Conservation (phyloP, 176 grass and related monocot species). For the Raddia distichophylla region DNA sequence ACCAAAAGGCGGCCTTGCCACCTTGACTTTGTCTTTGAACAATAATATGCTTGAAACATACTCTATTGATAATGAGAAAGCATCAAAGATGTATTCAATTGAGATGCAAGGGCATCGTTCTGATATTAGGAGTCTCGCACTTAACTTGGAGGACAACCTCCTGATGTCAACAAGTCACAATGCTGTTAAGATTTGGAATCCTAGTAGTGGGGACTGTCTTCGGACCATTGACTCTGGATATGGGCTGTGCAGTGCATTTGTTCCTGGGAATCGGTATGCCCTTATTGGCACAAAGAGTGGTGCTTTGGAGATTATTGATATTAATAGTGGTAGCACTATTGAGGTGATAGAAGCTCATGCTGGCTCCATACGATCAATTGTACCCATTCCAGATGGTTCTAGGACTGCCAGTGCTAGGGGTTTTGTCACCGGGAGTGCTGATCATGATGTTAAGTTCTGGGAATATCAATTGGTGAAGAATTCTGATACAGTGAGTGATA, state of each 20-base stretch:
- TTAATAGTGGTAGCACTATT: conserved; percentile 74
- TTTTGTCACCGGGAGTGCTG: conserved; percentile 85
- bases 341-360: conserved; percentile 90
- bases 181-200: conserved; percentile 95
- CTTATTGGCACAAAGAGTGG: conserved; percentile 87
- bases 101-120: conserved; percentile 89
- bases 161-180: conserved; percentile 96
- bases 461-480: conserved; percentile 77
- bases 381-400: conserved; percentile 74
- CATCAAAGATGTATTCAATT: conserved; percentile 80
- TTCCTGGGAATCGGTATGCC: conserved; percentile 85
- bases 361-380: conserved; percentile 78
- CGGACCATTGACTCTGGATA: conserved; percentile 93
- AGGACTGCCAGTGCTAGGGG: conserved; percentile 59
- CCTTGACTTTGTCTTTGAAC: conserved; percentile 80
- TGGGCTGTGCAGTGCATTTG: conserved; percentile 83
- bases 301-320: conserved; percentile 90
- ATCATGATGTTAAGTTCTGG: conserved; percentile 97
- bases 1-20: conserved; percentile 62
- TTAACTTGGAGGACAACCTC: conserved; percentile 84
- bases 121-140: conserved; percentile 78
- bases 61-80: conserved; percentile 62
- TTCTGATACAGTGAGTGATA: conserved; percentile 62
- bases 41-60: conserved; percentile 90
- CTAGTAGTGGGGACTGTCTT: conserved; percentile 81